phyloP scores from a whole-genome alignment of 805 yeast genomes.

The Metschnikowia similis region DNA sequence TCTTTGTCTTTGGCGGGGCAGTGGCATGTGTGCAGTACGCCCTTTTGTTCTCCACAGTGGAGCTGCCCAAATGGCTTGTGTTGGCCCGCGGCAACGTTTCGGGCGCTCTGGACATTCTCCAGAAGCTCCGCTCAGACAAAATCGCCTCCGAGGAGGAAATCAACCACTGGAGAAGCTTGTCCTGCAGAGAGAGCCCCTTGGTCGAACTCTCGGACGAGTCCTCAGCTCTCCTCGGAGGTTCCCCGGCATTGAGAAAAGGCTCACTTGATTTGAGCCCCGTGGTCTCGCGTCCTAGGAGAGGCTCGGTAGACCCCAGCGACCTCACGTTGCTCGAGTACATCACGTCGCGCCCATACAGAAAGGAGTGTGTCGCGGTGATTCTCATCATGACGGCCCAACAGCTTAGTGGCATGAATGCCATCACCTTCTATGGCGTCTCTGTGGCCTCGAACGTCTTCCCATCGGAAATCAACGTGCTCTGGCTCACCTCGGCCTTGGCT shows the following conservation, averaged over 20 bases:
- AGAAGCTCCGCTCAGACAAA: constrained; percentile 27
- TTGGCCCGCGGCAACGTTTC: constrained; percentile 24
- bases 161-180: constrained; percentile 33
- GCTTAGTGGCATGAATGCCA: constrained; percentile 27
- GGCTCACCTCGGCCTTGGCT: constrained; percentile 17
- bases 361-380: constrained; percentile 27
- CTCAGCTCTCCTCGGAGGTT: constrained; percentile 2
- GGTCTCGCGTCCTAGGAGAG: neutral
- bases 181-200: constrained; percentile 9
- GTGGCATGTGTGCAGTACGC: constrained; percentile 27
- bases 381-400: constrained; percentile 38
- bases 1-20: constrained; percentile 25
- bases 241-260: neutral
- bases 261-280: neutral
- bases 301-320: constrained; percentile 27
- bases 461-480: constrained; percentile 13
- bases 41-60: constrained; percentile 31
- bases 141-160: constrained; percentile 30
- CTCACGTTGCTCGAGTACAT: constrained; percentile 22
- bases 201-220: neutral
- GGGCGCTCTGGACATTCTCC: constrained; percentile 27
- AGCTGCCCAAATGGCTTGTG: constrained; percentile 43
- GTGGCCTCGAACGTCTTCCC: constrained; percentile 16
- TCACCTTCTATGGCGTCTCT: constrained; percentile 23
- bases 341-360: constrained; percentile 16